Evolutionary conservation across 192 early-diverging fungal species (phyloP), one percentile per base, ranked within the genome.

Genomic region (Kappamyces sp.): DNA sequence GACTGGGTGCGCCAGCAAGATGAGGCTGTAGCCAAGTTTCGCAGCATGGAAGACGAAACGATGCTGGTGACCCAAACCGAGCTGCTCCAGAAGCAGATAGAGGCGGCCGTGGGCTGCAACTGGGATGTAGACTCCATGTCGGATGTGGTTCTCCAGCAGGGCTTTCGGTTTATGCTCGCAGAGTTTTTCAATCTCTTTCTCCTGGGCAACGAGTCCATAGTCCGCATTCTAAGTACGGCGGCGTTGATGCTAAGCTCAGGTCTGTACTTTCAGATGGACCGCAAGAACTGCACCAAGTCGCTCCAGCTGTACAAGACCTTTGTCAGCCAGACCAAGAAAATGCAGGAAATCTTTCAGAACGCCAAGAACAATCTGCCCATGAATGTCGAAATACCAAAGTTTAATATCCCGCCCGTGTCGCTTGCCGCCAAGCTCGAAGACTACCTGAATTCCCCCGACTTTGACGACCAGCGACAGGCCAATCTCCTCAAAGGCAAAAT

Each of bases 271-370:
- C 80, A 84, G 41, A 84, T 91, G 86, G 60, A 70, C 50, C 82
- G 80, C 51, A 40, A 71, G 10, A 81, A 90, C 49, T 87, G 87
- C 2, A 65, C 63, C 39, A 68, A 74, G 34, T 76, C 86, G 9
- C 64, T 91, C 31, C 70, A 80, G 43, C 84, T 90, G 40, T 91
- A 91, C 74, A 90, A 90, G 58, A 74, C 49, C 8, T 91, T 88
- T 70, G 85, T 84, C 15, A 73, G 74, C 35, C 88, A 91, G 51
- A 87, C 86, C 1, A 78, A 78, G 46, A 77, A 73, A 47, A 76
- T 74, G 2, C 73, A 87, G n/a, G 81, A 82, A 35, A 87, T 87
- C 53, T 79, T 91, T 47, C 72, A 82, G 32, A 76, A 77, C 55
- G 88, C 86, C 32, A 78, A 83, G 49, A 80, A 71, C 32, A 62